phyloP scores from a whole-genome alignment of 768 basidiomycete species.

The Rhodosporidiobolus odoratus region DNA sequence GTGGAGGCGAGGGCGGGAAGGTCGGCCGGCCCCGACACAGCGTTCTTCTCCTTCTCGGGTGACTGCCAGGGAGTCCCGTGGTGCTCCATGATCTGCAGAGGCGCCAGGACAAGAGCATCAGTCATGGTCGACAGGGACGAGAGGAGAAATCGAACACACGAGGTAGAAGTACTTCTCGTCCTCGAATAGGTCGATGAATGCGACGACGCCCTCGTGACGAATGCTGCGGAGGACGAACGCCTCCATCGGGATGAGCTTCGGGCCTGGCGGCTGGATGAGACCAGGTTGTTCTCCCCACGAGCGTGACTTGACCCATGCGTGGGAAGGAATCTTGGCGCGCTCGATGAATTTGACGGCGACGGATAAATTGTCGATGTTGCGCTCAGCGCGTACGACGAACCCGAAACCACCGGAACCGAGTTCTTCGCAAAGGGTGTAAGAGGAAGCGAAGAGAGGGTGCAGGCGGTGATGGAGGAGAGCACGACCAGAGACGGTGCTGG shows the following conservation, averaged over 20 bases:
- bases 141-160: conserved; percentile 51
- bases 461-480: conserved; percentile 34
- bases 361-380: conserved; percentile 58
- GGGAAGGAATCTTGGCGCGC: conserved; percentile 46
- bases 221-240: conserved; percentile 67
- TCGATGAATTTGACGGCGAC: conserved; percentile 93
- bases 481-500: conserved; percentile 20
- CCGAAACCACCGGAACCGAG: conserved; percentile 89
- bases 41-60: conserved; percentile 17
- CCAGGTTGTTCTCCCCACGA: conserved; percentile 29
- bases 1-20: conserved; percentile 13
- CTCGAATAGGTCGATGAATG: conserved; percentile 76
- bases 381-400: conserved; percentile 81
- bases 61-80: conserved; percentile 80
- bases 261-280: conserved; percentile 19
- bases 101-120: not conserved
- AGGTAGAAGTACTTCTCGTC: conserved; percentile 80
- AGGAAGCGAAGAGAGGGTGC: conserved; percentile 41
- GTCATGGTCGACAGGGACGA: not conserved
- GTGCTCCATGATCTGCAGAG: conserved; percentile 54
- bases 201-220: conserved; percentile 74
- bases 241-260: conserved; percentile 63
- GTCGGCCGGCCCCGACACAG: conserved; percentile 6
- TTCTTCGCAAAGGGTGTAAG: conserved; percentile 46
- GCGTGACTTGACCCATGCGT: conserved; percentile 43